Base-by-base conservation (phyloP, 306 rosid genomes). In the Herpetospermum pedunculosum region DNA sequence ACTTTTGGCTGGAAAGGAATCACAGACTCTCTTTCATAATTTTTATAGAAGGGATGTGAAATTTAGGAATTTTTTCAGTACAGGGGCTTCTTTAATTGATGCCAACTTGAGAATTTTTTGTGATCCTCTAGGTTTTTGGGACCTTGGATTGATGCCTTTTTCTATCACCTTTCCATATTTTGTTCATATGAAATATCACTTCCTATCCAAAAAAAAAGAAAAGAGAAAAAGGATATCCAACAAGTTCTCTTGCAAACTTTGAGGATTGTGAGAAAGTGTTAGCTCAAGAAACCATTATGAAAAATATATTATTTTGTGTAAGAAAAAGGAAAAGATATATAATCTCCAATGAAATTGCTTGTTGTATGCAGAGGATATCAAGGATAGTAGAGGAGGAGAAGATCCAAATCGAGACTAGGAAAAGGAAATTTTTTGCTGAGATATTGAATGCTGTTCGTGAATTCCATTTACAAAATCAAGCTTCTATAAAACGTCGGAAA, bases 391-490 rank as follows among this genome's bases (percentile, higher is more conserved):
- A 92, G 82, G 92, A 84, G 84, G 92, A 91, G 82, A 95, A 90
- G 79, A 91, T 84, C 78, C 89, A 85, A 26, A 78, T 86, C 43
- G 99, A 95, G 79, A 89, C 93, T 74, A 90, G 90, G 80, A 95
- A 90, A 83, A 87, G 99, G 55, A 95, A 84, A 67, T 95, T 95
- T 77, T 95, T 95, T 73, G 83, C 96, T 0, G 97, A 95, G 85
- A 50, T 95, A 77, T 92, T 92, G 34, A 92, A 92, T 87, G 79
- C 93, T 73, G 96, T 92, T 72, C 99, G 99, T 54, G 99, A 95
- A 77, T 87, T 92, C 83, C 99, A 92, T 76, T 85, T 95, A 79
- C 99, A 92, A 85, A 84, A 82, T 81, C 97, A 95, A 82, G 96
- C 97, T 76, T 78, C 99, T 77, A n/a, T 87, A 84, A 87, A 86